A percentile compares a stretch with the other conserved stretches of the same genome.
Conservation (phyloP, 805 yeast genomes). For the Cyberlindnera misumaiensis region DNA sequence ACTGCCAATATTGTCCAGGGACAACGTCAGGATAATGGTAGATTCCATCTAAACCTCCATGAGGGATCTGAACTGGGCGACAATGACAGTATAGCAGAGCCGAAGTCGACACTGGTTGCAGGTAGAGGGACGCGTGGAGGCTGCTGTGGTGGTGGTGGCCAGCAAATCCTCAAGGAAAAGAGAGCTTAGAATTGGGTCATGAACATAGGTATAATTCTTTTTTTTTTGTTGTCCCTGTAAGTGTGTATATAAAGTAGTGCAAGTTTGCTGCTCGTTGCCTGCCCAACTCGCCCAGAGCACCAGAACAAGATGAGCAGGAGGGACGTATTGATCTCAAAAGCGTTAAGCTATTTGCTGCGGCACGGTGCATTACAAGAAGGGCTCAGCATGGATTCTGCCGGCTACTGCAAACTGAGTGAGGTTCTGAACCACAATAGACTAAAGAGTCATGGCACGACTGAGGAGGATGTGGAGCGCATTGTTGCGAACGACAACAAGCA, state of each 20-base stretch:
- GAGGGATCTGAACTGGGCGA: conserved; percentile 84
- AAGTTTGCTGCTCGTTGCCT: no score
- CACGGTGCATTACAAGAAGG: conserved; percentile 76
- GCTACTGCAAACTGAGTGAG: conserved; percentile 52
- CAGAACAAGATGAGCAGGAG: conserved; percentile 24
- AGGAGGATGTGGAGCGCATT: conserved; percentile 50
- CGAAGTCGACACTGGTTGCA: conserved; percentile 48
- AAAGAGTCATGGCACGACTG: conserved; percentile 47
- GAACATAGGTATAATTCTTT: no score
- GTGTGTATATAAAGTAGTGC: no score
- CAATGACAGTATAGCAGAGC: conserved; percentile 67
- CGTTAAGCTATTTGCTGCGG: conserved; percentile 71
- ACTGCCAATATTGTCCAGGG: conserved; percentile 86
- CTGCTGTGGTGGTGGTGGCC: conserved; percentile 17
- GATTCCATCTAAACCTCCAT: conserved; percentile 62
- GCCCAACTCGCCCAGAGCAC: no score
- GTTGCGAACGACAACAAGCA: conserved; percentile 65
- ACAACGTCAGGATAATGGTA: conserved; percentile 33
- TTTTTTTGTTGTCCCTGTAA: no score
- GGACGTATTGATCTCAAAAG: conserved; percentile 57
- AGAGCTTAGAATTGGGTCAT: conserved; percentile 1
- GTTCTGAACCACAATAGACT: conserved; percentile 52
- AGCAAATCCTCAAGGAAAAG: conserved; percentile 11
- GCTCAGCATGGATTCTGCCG: conserved; percentile 55
- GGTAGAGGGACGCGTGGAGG: conserved; percentile 39